Base-by-base conservation (phyloP, 768 basidiomycete genomes). In the Suillus subluteus region DNA sequence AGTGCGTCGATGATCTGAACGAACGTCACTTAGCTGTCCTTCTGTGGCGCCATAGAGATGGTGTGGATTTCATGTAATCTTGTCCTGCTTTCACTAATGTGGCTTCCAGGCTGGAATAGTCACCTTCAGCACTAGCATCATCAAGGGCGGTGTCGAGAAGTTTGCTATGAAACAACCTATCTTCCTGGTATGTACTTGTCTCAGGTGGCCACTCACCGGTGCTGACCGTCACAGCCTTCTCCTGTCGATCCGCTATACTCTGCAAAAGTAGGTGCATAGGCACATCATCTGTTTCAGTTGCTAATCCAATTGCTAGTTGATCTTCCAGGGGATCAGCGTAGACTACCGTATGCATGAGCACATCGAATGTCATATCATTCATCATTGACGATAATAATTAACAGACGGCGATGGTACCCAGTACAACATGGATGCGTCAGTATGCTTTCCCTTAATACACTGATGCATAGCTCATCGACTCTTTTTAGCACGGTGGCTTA, bases 11-110 rank as follows among this genome's bases (percentile, higher is more conserved):
- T 11, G 3, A 35, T 46, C 13, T 32, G 8, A 44, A 23, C 30
- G 56, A 58, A 62, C 32, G 0, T 56, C 30, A 52, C 26, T 26
- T 58, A 90, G 86, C 81, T 91, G 68, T 85, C 88, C 0, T 91
- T 91, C 80, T 91, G 90, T 52, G 91, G 90, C 37, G 91, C 91
- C 4, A 91, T 91, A 64, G 90, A 92, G 73, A 91, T 91, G 90
- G 87, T 86, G 12, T 21, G n/a, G 2, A 37, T 21, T 54, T 23
- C 21, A 23, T 58, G 18, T 54, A 23, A 2, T 15, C 9, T 65
- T 4, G 8, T 38, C 16, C 52, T 32, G 7, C 4, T 23, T 48
- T 35, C 6, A 21, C 61, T 50, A 6, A 65, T 9, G 30, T 50
- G 11, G 18, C 35, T 65, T 16, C 1, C 63, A 88, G 87, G 88